Base-by-base conservation (phyloP, 805 yeast species). In the Scheffersomyces amazonensis region DNA sequence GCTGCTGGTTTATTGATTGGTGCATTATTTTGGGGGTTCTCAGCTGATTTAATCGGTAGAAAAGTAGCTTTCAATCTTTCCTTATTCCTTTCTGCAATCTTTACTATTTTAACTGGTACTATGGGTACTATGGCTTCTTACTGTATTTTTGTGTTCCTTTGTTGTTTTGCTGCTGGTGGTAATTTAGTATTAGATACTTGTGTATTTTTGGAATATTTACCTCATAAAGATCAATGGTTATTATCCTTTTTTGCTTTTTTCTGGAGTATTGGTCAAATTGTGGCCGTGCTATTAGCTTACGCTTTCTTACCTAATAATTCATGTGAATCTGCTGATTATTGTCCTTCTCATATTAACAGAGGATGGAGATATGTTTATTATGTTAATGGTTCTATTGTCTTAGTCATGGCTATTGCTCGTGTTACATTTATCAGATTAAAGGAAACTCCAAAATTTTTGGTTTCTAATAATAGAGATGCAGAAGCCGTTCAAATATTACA, bases 251-350 rank as follows among this genome's bases (percentile, higher is more conserved):
- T 79, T 51, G 65, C 57, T 8, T 52, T 68, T 28, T 80, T 71
- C 72, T 79, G 84, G 84, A 82, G 81, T 31, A 62, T 79, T 34
- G 84, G 83, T 31, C 82, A 78, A 52, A 74, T 80, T 1, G 62
- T 78, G 34, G 71, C 79, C 15, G 66, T 64, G 10, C 58, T 76
- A n/a, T 49, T 76, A 28, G 77, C 81, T 2, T 79, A 79, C 76
- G 81, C 79, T 0, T 75, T 74, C 41, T 56, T 79, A 34, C 74
- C 80, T 10, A 66, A 72, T 38, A 58, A 66, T 41, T 66, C 75
- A 1, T 77, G 84, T 50, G 55, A 60, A 12, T 55, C 60, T 5
- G 64, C 54, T 7, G 52, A 44, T 21, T 36, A 62, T 31, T 79
- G 85, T 53, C 66, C 67, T 24, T 64, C 76, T 15, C 48, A 53